A percentile compares a stretch with the other conserved stretches of the same genome.
Conservation (phyloP, 2,329 filamentous ascomycete genomes). For the Colletotrichum lindemuthianum region DNA sequence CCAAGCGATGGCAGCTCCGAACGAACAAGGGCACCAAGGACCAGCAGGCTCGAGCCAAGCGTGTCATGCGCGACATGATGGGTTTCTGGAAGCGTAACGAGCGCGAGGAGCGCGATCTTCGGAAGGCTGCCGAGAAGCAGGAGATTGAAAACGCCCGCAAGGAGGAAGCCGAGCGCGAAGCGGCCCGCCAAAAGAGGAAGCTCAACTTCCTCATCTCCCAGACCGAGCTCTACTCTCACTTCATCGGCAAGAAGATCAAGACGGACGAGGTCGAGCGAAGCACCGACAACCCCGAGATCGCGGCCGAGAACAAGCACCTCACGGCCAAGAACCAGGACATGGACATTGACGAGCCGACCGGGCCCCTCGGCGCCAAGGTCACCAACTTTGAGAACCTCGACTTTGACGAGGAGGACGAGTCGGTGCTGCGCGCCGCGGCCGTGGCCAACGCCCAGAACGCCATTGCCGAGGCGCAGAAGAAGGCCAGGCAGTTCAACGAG, state of each 20-base stretch:
- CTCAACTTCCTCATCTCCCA: constrained; percentile 99
- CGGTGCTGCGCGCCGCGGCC: constrained; percentile 80
- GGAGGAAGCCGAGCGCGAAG: constrained; percentile 96
- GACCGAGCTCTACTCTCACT: constrained; percentile 98
- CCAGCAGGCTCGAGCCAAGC: constrained; percentile 94
- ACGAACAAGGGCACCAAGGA: constrained; percentile 99
- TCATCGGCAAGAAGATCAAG: constrained; percentile 99
- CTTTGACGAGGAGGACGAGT: constrained; percentile 95
- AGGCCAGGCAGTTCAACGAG: constrained; percentile 90
- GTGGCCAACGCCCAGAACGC: constrained; percentile 97
- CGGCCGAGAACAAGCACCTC: constrained; percentile 60
- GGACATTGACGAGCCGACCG: constrained; percentile 63
- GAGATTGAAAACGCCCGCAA: constrained; percentile 97
- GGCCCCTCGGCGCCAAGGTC: constrained; percentile 73
- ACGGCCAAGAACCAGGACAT: constrained; percentile 52
- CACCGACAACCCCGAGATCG: constrained; percentile 82
- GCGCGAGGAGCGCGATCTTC: constrained; percentile 92
- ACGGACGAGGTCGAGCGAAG: constrained; percentile 93
- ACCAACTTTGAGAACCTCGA: constrained; percentile 95
- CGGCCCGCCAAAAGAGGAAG: constrained; percentile 96
- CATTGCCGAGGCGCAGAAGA: constrained; percentile 92
- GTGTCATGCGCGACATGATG: constrained; percentile 99
- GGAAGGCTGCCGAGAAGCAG: constrained; percentile 93
- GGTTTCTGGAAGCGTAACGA: constrained; percentile 99
- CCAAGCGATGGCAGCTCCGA: constrained; percentile 94